These are phyloP conservation scores for Candida schatavii DNA, from an alignment of 805 yeast species.

Conservation along the genomic window DNA sequence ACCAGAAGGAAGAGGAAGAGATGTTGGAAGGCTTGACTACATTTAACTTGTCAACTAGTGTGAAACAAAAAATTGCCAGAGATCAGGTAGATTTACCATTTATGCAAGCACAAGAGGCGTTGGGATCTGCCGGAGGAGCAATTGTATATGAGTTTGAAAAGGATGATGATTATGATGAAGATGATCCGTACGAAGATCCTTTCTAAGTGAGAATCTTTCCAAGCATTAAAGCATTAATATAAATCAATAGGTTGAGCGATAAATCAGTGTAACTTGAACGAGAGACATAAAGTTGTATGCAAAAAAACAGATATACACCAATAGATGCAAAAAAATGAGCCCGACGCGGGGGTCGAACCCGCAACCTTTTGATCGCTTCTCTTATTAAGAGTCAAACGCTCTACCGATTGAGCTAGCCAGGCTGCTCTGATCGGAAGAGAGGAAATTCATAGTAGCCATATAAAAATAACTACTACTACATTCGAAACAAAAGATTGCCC, in stretches of 20 bases:
- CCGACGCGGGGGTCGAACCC: slow-evolving; percentile 15
- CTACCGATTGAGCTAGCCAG: slow-evolving; percentile 14
- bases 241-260: too few relatives aligned
- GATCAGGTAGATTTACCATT: slow-evolving; percentile 91
- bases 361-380: slow-evolving; percentile 11
- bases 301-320: too few relatives aligned
- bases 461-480: too few relatives aligned
- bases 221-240: too few relatives aligned
- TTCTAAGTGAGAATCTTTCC: slow-evolving; percentile 41
- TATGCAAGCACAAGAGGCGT: slow-evolving; percentile 77
- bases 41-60: slow-evolving; percentile 74
- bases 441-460: too few relatives aligned
- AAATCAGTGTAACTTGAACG: too few relatives aligned
- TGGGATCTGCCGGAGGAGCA: slow-evolving; percentile 73
- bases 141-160: slow-evolving; percentile 93
- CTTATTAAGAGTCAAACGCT: slow-evolving; percentile 12
- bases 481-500: too few relatives aligned
- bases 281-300: too few relatives aligned
- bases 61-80: slow-evolving; percentile 70
- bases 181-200: slow-evolving; percentile 97
- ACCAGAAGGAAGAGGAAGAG: slow-evolving; percentile 45
- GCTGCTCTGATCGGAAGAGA: slow-evolving; percentile 1
- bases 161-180: slow-evolving; percentile 97
- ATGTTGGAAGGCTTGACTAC: slow-evolving; percentile 77
- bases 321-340: slow-evolving; percentile 10